Base-by-base conservation (phyloP, 106 monocot genomes). In the Apostasia ramifera region DNA sequence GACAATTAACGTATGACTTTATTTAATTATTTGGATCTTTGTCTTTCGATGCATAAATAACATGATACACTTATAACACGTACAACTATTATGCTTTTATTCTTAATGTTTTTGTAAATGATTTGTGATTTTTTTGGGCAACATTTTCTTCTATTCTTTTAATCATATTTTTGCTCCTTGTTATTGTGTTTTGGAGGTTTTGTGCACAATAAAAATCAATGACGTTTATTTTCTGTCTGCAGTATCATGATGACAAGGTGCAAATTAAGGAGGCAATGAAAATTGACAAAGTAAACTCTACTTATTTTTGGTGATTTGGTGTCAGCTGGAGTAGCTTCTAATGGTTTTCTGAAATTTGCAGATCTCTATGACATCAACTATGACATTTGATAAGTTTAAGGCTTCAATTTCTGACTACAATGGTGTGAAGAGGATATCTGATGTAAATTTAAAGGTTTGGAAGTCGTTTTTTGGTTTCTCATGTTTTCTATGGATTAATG, bases 211-310 rank as follows among this genome's bases (percentile, higher is more conserved):
- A 37, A 52, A 43, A 3, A 1, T 4, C 3, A 2, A 13, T 50
- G 8, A 62, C 59, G 2, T 69, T 12, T 73, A 51, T 53, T 45
- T 15, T 72, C 69, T 70, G 14, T 65, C 86, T 61, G 62, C 88
- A 99, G 98, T 99, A 87, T 77, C 77, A 90, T 73, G 90, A 93
- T 5, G 90, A 93, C 53, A 99, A 86, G 73, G 61, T 87, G 40
- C 80, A 67, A 50, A 69, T 93, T 42, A 99, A 99, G 62, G 93
- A 99, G 55, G 83, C 74, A 8, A 58, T 93, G 80, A 99, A 99
- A 59, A 74, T 71, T 43, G 76, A 66, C 70, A 85, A 93, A 69
- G 98, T 99, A 75, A 54, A 15, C 2, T 85, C 68, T 40, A 37
- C 15, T 40, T 13, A 3, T 6, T 45, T 66, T 62, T 63, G 4